Conservation (phyloP, 805 yeast species). For the Saccharomycodes ludwigii region DNA sequence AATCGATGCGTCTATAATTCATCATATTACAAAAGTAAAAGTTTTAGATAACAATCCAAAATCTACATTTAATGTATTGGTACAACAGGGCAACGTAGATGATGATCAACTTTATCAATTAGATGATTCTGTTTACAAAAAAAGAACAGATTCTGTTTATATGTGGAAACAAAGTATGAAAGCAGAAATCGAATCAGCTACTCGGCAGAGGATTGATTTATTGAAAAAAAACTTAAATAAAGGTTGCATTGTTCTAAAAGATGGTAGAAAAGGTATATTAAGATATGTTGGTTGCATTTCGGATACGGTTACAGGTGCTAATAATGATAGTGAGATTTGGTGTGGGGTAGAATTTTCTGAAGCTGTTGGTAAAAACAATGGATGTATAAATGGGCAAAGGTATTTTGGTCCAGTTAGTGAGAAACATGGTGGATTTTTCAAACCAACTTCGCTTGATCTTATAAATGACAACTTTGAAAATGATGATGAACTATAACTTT, state of each 20-base stretch:
- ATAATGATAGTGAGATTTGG: slow-evolving; percentile 44
- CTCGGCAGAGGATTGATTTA: too few species aligned
- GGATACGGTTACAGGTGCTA: slow-evolving; percentile 51
- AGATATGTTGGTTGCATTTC: slow-evolving; percentile 57
- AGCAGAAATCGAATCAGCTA: too few species aligned
- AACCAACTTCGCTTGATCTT: slow-evolving; percentile 53
- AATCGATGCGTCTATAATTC: too few species aligned
- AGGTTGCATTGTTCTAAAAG: slow-evolving; percentile 28
- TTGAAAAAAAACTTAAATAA: too few species aligned
- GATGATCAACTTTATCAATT: too few species aligned
- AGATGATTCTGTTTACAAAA: slow-evolving; percentile 49
- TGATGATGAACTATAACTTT: slow-evolving; percentile 30
- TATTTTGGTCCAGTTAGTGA: slow-evolving; percentile 43
- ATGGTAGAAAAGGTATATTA: slow-evolving; percentile 56
- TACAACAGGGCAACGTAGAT: slow-evolving; percentile 5
- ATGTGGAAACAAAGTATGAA: slow-evolving; percentile 45
- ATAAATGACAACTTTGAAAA: slow-evolving; percentile 35
- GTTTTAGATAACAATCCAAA: slow-evolving; percentile 45
- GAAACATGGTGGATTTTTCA: slow-evolving; percentile 68
- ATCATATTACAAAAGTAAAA: too few species aligned
- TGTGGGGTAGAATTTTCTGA: slow-evolving; percentile 78
- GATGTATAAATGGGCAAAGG: slow-evolving; percentile 46
- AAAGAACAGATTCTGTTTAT: slow-evolving; percentile 48
- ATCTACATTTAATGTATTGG: slow-evolving; percentile 34
- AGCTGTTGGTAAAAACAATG: slow-evolving; percentile 81